Conservation (phyloP, 768 basidiomycete species). For the Collybia mongolica region DNA sequence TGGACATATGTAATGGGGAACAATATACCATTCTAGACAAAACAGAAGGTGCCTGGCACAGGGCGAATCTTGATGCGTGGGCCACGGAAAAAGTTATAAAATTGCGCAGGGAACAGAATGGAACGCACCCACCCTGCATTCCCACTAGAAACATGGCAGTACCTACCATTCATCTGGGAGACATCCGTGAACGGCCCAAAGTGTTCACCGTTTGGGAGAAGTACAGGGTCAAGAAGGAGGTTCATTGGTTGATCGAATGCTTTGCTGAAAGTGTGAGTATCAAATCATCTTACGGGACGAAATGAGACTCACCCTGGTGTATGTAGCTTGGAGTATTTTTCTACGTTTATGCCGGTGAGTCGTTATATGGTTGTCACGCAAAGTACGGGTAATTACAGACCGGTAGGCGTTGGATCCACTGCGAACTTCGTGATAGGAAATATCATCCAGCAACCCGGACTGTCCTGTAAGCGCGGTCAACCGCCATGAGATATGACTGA, state of each 20-base stretch:
- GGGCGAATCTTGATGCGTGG: no score
- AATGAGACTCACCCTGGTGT: constrained; percentile 1
- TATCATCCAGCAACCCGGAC: constrained; percentile 33
- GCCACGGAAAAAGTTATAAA: no score
- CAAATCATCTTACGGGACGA: background rate
- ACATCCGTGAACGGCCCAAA: constrained; percentile 36
- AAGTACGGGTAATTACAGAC: background rate
- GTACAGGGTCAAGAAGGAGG: constrained; percentile 34
- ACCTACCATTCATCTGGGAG: constrained; percentile 37
- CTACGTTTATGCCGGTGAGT: constrained; percentile 52
- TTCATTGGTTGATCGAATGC: constrained; percentile 57
- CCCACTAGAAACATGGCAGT: constrained; percentile 13
- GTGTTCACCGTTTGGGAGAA: constrained; percentile 51
- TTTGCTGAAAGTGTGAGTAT: constrained; percentile 57
- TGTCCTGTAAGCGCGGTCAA: constrained; percentile 45
- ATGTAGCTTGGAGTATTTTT: constrained; percentile 59
- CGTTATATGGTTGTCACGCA: no score
- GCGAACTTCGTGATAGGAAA: constrained; percentile 49
- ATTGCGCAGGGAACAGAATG: no score
- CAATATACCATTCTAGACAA: constrained; percentile 2
- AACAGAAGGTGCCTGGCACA: background rate
- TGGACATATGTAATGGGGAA: background rate
- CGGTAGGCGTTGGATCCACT: constrained; percentile 52
- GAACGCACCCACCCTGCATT: background rate
- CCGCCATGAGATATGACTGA: background rate